phyloP scores from a whole-genome alignment of 257 asterid species.

The Coffea eugenioides region DNA sequence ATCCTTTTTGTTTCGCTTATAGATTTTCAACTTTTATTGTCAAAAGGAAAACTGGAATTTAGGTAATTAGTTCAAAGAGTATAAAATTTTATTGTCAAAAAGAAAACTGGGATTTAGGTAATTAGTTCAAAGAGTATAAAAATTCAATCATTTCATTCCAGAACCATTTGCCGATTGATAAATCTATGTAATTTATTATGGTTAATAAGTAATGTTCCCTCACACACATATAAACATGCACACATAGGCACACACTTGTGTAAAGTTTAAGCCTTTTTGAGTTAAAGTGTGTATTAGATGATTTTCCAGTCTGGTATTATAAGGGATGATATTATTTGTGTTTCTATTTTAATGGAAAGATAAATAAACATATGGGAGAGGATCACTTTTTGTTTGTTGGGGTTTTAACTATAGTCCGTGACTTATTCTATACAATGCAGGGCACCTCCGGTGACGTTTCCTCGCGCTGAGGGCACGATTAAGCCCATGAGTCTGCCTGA shows the following conservation, averaged over 20 bases:
- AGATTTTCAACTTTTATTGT: background rate
- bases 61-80: too few species aligned
- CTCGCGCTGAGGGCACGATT: constrained; percentile 65
- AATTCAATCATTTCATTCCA: background rate
- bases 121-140: background rate
- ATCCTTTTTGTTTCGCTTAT: background rate
- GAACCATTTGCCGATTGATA: too few species aligned
- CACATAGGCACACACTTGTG: background rate
- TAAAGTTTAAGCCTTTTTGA: background rate
- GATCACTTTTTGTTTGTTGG: background rate
- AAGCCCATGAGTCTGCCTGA: constrained; percentile 69
- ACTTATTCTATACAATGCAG: constrained; percentile 30
- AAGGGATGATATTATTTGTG: background rate
- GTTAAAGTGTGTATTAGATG: background rate
- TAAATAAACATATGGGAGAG: background rate
- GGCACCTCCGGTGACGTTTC: constrained; percentile 88
- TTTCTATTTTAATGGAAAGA: background rate
- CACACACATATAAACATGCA: background rate
- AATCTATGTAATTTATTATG: background rate
- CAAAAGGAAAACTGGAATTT: too few species aligned
- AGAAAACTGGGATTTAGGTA: background rate
- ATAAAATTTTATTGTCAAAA: background rate
- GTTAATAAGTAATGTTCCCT: too few species aligned
- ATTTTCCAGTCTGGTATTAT: too few species aligned
- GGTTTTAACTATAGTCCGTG: background rate